Conservation (phyloP, 176 grass and related monocot species). For the Bonia amplexicaulis region DNA sequence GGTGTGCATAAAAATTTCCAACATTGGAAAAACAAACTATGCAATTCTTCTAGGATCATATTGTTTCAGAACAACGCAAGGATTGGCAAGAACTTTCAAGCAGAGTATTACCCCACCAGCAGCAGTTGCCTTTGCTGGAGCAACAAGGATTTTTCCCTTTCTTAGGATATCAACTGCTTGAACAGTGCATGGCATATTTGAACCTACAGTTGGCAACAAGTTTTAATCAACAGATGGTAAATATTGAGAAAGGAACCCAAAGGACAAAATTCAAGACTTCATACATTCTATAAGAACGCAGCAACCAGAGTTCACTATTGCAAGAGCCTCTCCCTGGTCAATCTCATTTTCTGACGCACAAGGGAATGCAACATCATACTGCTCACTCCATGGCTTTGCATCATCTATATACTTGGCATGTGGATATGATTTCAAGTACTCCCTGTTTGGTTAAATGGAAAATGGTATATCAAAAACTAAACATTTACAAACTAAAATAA, state of each 20-base stretch:
- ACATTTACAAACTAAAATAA: conserved; percentile 26
- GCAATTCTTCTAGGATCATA: not conserved
- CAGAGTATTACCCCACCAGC: conserved; percentile 90
- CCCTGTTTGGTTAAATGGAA: conserved; percentile 59
- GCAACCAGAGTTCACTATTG: conserved; percentile 81
- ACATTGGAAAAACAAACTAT: not conserved
- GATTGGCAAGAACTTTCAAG: conserved; percentile 15
- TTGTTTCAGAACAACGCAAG: conserved; percentile 14
- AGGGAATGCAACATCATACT: conserved; percentile 89
- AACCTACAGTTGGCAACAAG: conserved; percentile 48
- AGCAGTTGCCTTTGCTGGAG: conserved; percentile 89
- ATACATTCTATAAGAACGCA: conserved; percentile 86
- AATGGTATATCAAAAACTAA: conserved; percentile 34
- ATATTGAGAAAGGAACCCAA: not conserved
- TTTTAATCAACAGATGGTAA: conserved; percentile 27
- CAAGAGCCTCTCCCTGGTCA: conserved; percentile 71
- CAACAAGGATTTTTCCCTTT: conserved; percentile 84
- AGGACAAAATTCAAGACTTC: conserved; percentile 24
- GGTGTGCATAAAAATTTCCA: not conserved
- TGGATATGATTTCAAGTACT: conserved; percentile 89
- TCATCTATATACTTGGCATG: conserved; percentile 81
- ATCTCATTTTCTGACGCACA: conserved; percentile 98
- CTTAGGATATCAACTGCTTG: conserved; percentile 91
- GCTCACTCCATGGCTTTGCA: conserved; percentile 83
- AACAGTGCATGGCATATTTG: conserved; percentile 87